These are phyloP conservation scores for Penicillium sp. DNA, from an alignment of 2,329 filamentous ascomycete genomes.

Conservation along the genomic window DNA sequence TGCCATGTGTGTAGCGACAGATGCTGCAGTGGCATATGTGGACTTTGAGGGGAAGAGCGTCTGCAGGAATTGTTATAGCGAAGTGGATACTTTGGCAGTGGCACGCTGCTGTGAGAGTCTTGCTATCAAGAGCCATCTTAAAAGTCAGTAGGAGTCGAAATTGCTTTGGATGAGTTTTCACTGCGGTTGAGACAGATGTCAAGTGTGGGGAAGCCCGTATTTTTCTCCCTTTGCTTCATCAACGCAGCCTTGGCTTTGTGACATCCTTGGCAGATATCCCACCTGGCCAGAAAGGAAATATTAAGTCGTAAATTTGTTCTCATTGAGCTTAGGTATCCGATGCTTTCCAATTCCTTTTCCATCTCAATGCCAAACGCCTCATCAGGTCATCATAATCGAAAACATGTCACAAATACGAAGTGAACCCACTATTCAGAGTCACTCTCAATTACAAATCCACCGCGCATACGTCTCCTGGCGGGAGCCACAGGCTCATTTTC, in stretches of 20 bases:
- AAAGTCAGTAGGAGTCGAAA: not conserved
- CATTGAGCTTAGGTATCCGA: constrained; percentile 6
- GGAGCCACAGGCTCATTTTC: constrained; percentile 30
- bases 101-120: constrained; percentile 23
- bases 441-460: constrained; percentile 43
- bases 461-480: constrained; percentile 35
- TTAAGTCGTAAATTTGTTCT: constrained; percentile 1
- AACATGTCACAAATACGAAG: constrained; percentile 3
- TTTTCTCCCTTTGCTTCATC: not conserved
- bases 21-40: constrained; percentile 46
- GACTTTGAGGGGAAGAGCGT: constrained; percentile 36
- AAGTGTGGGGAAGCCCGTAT: constrained; percentile 1
- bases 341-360: constrained; percentile 4
- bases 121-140: constrained; percentile 8
- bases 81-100: constrained; percentile 27
- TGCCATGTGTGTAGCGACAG: constrained; percentile 42
- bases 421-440: constrained; percentile 37
- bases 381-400: constrained; percentile 22
- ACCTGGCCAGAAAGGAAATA: not conserved
- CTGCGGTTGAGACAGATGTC: not conserved
- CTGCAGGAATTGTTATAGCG: constrained; percentile 32
- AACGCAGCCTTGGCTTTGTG: not conserved
- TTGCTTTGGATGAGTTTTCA: not conserved
- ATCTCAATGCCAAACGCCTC: constrained; percentile 22
- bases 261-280: not conserved